Evolutionary conservation across 2,329 filamentous ascomycete genomes (phyloP).

Genomic region (Colletotrichum truncatum): DNA sequence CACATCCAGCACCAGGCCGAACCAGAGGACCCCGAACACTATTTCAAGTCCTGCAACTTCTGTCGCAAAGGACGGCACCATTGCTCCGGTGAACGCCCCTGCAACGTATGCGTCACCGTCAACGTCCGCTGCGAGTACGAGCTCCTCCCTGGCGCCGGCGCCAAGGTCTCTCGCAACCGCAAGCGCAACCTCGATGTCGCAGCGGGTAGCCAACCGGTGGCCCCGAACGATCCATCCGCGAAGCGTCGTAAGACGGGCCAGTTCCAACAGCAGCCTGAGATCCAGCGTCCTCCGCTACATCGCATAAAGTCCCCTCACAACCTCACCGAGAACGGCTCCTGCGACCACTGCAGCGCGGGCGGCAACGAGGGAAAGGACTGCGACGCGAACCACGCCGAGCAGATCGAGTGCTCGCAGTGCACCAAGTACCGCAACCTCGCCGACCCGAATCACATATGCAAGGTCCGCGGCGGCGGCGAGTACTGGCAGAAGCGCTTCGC

Average conservation of each 20-base stretch:
- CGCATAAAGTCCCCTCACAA: neutral
- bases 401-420: slow-evolving; percentile 30
- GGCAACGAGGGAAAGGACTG: neutral
- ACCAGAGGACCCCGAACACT: too few species aligned
- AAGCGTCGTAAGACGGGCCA: neutral
- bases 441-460: slow-evolving; percentile 23
- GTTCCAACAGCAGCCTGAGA: neutral
- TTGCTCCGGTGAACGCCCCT: neutral
- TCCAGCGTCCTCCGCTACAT: neutral
- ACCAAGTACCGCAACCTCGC: slow-evolving; percentile 12
- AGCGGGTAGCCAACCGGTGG: neutral
- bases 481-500: slow-evolving; percentile 25
- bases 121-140: neutral
- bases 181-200: neutral
- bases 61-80: neutral
- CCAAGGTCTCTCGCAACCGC: neutral
- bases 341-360: slow-evolving; percentile 21
- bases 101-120: neutral
- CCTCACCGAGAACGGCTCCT: neutral
- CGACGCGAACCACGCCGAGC: slow-evolving; percentile 18
- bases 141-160: neutral
- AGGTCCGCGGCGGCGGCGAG: slow-evolving; percentile 7
- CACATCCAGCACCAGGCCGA: too few species aligned
- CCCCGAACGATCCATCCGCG: neutral
- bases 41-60: too few species aligned